Percentiles rank a stretch among this genome's conserved stretches.
phyloP scores from a whole-genome alignment of 192 early-diverging fungal species.

The Umbelopsis sp. region DNA sequence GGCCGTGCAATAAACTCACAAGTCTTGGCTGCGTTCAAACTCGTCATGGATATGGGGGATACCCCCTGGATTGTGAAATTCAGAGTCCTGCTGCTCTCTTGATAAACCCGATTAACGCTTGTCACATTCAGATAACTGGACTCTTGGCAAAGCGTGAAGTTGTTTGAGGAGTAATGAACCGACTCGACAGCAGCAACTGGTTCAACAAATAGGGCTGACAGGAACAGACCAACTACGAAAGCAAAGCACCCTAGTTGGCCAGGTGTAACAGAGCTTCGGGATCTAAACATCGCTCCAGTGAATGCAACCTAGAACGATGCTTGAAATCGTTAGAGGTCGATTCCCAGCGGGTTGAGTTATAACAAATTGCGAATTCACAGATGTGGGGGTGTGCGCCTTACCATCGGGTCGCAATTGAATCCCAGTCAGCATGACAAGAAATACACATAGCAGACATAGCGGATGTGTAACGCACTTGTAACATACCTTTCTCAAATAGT shows the following conservation, averaged over 20 bases:
- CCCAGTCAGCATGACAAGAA: too few relatives aligned
- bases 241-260: background rate
- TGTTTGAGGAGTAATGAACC: slow-evolving; percentile 3
- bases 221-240: background rate
- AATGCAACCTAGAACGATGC: slow-evolving; percentile 13
- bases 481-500: too few relatives aligned
- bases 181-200: background rate
- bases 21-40: slow-evolving; percentile 10
- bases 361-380: too few relatives aligned
- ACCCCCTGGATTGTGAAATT: slow-evolving; percentile 5
- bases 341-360: too few relatives aligned
- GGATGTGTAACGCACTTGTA: too few relatives aligned
- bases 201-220: background rate
- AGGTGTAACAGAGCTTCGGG: background rate
- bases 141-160: slow-evolving; percentile 6
- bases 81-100: background rate
- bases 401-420: too few relatives aligned
- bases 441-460: too few relatives aligned
- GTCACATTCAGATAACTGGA: slow-evolving; percentile 10
- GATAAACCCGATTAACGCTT: slow-evolving; percentile 10
- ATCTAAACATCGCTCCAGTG: slow-evolving; percentile 9
- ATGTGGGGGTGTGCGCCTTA: too few relatives aligned
- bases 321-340: background rate
- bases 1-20: background rate
- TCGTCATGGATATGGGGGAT: slow-evolving; percentile 1